Evolutionary conservation across 305 asterid species (phyloP).

Genomic region (Rubia tinctorum): DNA sequence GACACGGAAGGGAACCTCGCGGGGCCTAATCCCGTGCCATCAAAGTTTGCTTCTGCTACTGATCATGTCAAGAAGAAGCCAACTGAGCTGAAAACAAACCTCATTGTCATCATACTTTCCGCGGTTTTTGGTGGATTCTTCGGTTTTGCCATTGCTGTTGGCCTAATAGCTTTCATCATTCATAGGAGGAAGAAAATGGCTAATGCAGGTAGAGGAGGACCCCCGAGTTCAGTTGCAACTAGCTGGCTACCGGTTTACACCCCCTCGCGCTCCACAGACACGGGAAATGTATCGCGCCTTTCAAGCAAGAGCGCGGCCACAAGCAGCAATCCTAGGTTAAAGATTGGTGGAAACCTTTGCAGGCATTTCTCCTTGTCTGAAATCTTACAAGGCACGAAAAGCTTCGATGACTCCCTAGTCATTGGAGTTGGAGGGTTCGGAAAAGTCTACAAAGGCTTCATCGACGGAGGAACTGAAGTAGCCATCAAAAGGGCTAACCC

Average conservation of each 20-base stretch:
- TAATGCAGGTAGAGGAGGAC: background rate
- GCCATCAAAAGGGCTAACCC: slow-evolving; percentile 72
- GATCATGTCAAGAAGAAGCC: slow-evolving; percentile 6
- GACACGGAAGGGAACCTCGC: slow-evolving; percentile 48
- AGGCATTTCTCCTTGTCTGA: slow-evolving; percentile 58
- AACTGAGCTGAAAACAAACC: background rate
- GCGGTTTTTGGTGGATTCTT: slow-evolving; percentile 32
- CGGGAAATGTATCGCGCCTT: background rate
- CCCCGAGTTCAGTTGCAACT: background rate
- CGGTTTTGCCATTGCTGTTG: slow-evolving; percentile 24
- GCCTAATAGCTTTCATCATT: slow-evolving; percentile 22
- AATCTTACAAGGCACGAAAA: slow-evolving; percentile 44
- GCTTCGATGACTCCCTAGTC: slow-evolving; percentile 48
- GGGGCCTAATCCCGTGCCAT: slow-evolving; percentile 51
- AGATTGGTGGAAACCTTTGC: slow-evolving; percentile 48
- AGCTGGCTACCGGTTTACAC: slow-evolving; percentile 50
- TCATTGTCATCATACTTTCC: slow-evolving; percentile 22
- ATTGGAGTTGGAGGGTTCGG: slow-evolving; percentile 90
- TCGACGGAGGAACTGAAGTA: slow-evolving; percentile 43
- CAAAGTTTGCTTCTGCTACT: slow-evolving; percentile 9
- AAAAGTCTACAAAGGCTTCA: slow-evolving; percentile 57
- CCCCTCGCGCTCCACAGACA: slow-evolving; percentile 31
- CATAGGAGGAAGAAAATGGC: slow-evolving; percentile 12
- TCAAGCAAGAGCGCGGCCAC: slow-evolving; percentile 20
- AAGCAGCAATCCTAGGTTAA: slow-evolving; percentile 38